Conservation (phyloP, 805 yeast genomes). For the Tetrapisispora pingtungensis region DNA sequence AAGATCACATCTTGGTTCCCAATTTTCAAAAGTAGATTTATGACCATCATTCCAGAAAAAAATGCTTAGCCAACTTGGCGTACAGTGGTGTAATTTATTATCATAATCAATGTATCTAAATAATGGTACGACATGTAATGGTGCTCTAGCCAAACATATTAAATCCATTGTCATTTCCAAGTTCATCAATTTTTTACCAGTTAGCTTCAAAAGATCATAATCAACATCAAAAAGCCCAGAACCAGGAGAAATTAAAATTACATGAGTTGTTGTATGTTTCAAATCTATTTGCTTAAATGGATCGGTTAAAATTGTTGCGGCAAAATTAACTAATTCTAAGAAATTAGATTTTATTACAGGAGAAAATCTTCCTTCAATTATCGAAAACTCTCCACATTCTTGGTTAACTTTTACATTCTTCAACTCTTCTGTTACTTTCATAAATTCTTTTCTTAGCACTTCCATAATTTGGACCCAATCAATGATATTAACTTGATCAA, state of each 20-base stretch:
- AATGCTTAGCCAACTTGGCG: slow-evolving; percentile 93
- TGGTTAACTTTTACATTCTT: slow-evolving; percentile 31
- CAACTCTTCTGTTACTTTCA: slow-evolving; percentile 68
- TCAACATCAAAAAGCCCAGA: slow-evolving; percentile 91
- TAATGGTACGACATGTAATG: slow-evolving; percentile 84
- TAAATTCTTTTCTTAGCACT: slow-evolving; percentile 71
- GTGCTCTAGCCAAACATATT: slow-evolving; percentile 81
- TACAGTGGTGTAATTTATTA: slow-evolving; percentile 52
- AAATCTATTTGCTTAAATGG: slow-evolving; percentile 78
- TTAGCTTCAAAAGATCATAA: slow-evolving; percentile 58
- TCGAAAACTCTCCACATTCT: slow-evolving; percentile 25
- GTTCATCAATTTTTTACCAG: slow-evolving; percentile 64
- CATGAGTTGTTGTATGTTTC: slow-evolving; percentile 84
- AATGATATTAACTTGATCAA: slow-evolving; percentile 81
- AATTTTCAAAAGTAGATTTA: slow-evolving; percentile 37
- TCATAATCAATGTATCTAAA: slow-evolving; percentile 56
- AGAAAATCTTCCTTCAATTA: slow-evolving; percentile 52
- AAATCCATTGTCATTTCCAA: slow-evolving; percentile 84
- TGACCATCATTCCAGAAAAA: slow-evolving; percentile 69
- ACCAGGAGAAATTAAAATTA: slow-evolving; percentile 81
- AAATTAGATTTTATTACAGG: slow-evolving; percentile 88
- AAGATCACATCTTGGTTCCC: slow-evolving; percentile 93
- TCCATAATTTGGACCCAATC: slow-evolving; percentile 93
- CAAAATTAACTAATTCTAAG: slow-evolving; percentile 77
- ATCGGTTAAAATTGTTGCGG: slow-evolving; percentile 65